Evolutionary conservation across 495 filamentous ascomycete species (phyloP), one percentile per base, ranked within the genome.

Genomic region (Hapsidospora chrysogenum): DNA sequence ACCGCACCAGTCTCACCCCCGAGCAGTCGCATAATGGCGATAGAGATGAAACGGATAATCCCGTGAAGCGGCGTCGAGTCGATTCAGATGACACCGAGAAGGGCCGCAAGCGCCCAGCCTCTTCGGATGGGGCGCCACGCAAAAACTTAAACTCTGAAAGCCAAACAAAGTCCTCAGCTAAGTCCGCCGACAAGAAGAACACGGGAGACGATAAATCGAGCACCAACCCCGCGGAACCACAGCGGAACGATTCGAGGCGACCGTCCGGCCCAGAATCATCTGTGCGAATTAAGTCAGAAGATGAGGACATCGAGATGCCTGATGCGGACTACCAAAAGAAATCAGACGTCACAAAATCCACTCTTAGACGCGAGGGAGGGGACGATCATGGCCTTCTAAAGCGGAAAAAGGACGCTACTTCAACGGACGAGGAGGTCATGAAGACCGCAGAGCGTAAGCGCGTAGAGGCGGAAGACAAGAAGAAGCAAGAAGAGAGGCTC

Each of bases 1-100:
- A 72, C 42, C 70, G 79, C 26, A 59, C 62, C 35, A 83, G 79
- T 45, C 65, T 62, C 10, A 80, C 76, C 3, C 79, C 80, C 2
- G 74, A 79, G 31, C 61, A 72, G 38, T 67, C 61, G 33, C 64
- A 63, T 18, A 60, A 62, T 23, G 55, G 62, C 17, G 69, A 68
- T 23, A 58, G 61, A 38, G 64, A 68, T 38, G 41, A 69, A 53
- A 48, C 63, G 58, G 60, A 78, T 61, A 56, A 46, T 19, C 59
- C 64, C 14, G 35, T 53, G 21, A 72, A 72, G 46, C 51, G 57
- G 39, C 51, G 68, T 29, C 61, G 60, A 15, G 35, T 70, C 16
- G 68, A 70, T 25, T 43, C 37, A 2, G 58, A 66, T 3, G 46
- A 45, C 27, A 62, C 55, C 37, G 62, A 67, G 25, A 57, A 48